A percentile compares a stretch with the other conserved stretches of the same genome.
Evolutionary conservation across 2,329 filamentous ascomycete genomes (phyloP).

Genomic region (Fusarium beomiforme): DNA sequence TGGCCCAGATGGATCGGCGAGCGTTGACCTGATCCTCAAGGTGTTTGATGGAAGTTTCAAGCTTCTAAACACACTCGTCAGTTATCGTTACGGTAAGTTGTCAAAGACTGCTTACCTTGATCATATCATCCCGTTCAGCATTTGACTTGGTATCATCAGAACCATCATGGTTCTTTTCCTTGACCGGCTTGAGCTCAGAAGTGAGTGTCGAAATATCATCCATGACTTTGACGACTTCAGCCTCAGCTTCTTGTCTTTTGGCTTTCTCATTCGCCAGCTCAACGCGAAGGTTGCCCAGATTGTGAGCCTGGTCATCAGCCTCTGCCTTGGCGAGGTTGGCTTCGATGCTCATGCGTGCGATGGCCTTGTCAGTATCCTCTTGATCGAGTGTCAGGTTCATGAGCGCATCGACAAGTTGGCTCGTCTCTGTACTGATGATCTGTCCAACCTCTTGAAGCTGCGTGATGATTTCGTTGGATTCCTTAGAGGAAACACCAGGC

Average conservation of each 20-base stretch:
- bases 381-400: slow-evolving; percentile 51
- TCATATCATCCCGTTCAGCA: slow-evolving; percentile 38
- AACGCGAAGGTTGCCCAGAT: slow-evolving; percentile 45
- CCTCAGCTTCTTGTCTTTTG: slow-evolving; percentile 45
- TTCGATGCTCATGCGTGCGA: slow-evolving; percentile 52
- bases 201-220: slow-evolving; percentile 43
- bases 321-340: slow-evolving; percentile 50
- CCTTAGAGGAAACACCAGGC: slow-evolving; percentile 50
- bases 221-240: slow-evolving; percentile 42
- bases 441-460: slow-evolving; percentile 52
- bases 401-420: slow-evolving; percentile 51
- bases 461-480: slow-evolving; percentile 48
- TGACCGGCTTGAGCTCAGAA: slow-evolving; percentile 44
- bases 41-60: slow-evolving; percentile 48
- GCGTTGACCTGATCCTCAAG: slow-evolving; percentile 51
- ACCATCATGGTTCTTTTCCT: slow-evolving; percentile 36
- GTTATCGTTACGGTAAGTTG: not conserved
- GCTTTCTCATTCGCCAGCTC: slow-evolving; percentile 47
- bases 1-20: slow-evolving; percentile 49
- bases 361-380: slow-evolving; percentile 52
- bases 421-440: slow-evolving; percentile 52
- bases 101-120: slow-evolving; percentile 42
- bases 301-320: slow-evolving; percentile 47
- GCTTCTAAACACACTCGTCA: slow-evolving; percentile 36
- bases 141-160: slow-evolving; percentile 31